Evolutionary conservation across 2,329 filamentous ascomycete genomes (phyloP), one percentile per base, ranked within the genome.

Genomic region (Calonectria pseudoturangicola): DNA sequence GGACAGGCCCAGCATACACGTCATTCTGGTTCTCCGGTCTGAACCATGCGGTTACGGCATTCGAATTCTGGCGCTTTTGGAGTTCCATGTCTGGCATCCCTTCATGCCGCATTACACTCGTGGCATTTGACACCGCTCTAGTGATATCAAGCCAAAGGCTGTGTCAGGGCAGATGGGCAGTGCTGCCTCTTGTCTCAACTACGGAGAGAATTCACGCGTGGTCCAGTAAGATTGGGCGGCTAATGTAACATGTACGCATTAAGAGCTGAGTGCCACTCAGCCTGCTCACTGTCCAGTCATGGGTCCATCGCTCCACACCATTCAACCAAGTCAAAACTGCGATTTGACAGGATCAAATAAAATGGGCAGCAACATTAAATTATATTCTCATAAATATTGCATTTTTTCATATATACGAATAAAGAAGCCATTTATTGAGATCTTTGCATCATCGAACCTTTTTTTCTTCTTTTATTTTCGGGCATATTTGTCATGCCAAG

Each of bases 1-100:
- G 1, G n/a, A 3, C 54, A n/a, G 18, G 25, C 9, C 7, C 15
- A n/a, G 16, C 54, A 28, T 71, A 73, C 71, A 64, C 13, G 9
- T 71, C 41, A 13, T 43, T 18, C 7, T 67, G 16, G 9, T 39
- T 68, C 39, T 36, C 30, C 39, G 68, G 68, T 2, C 36, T 51
- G 39, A 71, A 71, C 68, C 71, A 73, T 33, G 39, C 39, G 2
- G 15, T 67, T 28, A 73, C 28, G 21, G 13, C 66, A 25, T 51
- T 27, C n/a, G 56, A 68, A 25, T 33, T 3, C 18, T 51, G 54
- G 2, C 7, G n/a, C 16, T 3, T 18, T 6, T 28, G 18, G 3
- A 21, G 6, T 27, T 50, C 43, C 30, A 15, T 51, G 3, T 25
- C 16, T 3, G 27, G 7, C 4, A 36, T 16, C 3, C 47, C 25